Evolutionary conservation across 805 yeast genomes (phyloP).

Genomic region (Suhomyces pyralidae): DNA sequence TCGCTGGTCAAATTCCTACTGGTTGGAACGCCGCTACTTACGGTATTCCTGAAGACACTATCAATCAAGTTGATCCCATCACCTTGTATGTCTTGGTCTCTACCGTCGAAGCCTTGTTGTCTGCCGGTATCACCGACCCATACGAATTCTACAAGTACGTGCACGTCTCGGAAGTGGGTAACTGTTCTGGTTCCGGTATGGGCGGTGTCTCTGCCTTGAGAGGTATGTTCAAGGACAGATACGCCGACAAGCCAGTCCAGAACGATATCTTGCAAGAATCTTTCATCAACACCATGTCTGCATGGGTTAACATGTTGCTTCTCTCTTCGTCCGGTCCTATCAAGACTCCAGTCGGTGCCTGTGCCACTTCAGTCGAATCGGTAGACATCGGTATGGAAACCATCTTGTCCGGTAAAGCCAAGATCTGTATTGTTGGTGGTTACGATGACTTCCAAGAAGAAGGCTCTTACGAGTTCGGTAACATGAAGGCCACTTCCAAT

Average conservation of each 20-base stretch:
- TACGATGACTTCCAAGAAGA: constrained; percentile 99
- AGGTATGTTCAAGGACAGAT: constrained; percentile 97
- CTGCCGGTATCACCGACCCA: constrained; percentile 97
- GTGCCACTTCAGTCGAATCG: constrained; percentile 98
- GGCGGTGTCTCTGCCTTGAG: constrained; percentile 98
- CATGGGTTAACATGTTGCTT: constrained; percentile 99
- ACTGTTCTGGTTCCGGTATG: constrained; percentile 99
- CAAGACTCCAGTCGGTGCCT: constrained; percentile 99
- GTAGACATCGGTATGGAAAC: constrained; percentile 95
- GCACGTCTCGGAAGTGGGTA: constrained; percentile 97
- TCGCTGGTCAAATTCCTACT: constrained; percentile 93
- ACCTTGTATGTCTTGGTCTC: constrained; percentile 91
- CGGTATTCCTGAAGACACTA: constrained; percentile 92
- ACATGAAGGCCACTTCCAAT: constrained; percentile 98
- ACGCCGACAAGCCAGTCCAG: constrained; percentile 89
- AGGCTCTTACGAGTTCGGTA: constrained; percentile 95
- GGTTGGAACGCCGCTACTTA: constrained; percentile 97
- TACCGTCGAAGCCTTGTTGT: constrained; percentile 89
- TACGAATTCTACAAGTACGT: constrained; percentile 98
- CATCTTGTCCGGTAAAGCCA: constrained; percentile 89
- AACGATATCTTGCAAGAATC: constrained; percentile 97
- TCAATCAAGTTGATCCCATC: constrained; percentile 93
- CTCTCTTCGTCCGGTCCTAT: constrained; percentile 97
- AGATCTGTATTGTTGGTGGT: constrained; percentile 97
- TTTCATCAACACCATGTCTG: constrained; percentile 97